These are phyloP conservation scores for Pythium periplocum DNA, from an alignment of 352 stramenopile species.

Conservation along the genomic window DNA sequence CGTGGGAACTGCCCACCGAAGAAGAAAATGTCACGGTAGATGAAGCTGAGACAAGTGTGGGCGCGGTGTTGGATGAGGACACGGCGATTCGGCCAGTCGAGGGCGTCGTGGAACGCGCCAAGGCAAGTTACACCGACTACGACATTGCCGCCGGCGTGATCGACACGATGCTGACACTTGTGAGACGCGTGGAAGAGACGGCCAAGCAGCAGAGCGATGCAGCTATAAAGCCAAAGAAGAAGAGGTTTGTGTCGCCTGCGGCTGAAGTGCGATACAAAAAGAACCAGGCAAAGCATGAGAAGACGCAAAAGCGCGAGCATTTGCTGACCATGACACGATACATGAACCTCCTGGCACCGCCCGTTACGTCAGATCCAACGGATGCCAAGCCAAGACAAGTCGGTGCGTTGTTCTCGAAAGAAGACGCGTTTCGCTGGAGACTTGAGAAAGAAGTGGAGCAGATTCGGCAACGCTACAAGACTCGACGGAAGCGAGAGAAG, in stretches of 20 bases:
- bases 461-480: slow-evolving; percentile 29
- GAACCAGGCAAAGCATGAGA: slow-evolving; percentile 34
- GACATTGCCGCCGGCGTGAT: slow-evolving; percentile 43
- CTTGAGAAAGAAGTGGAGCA: slow-evolving; percentile 37
- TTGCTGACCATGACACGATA: slow-evolving; percentile 30
- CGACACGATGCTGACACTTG: slow-evolving; percentile 32
- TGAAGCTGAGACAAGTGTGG: background rate
- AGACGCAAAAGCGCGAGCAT: slow-evolving; percentile 33
- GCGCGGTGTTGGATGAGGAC: background rate
- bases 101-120: background rate
- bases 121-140: slow-evolving; percentile 22
- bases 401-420: slow-evolving; percentile 40
- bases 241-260: slow-evolving; percentile 42
- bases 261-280: slow-evolving; percentile 42
- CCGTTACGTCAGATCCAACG: slow-evolving; percentile 5
- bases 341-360: slow-evolving; percentile 33
- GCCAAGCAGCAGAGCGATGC: background rate
- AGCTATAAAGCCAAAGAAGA: slow-evolving; percentile 12
- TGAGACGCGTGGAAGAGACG: slow-evolving; percentile 27
- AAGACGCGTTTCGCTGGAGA: slow-evolving; percentile 43
- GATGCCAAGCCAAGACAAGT: slow-evolving; percentile 20
- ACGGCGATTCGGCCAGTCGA: no score
- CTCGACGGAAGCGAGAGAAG: slow-evolving; percentile 24
- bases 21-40: background rate
- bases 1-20: slow-evolving; percentile 61